A percentile compares a stretch with the other conserved stretches of the same genome.
Evolutionary conservation across 176 grass and related monocot species (phyloP).

Genomic region (Musa schizocarpa): DNA sequence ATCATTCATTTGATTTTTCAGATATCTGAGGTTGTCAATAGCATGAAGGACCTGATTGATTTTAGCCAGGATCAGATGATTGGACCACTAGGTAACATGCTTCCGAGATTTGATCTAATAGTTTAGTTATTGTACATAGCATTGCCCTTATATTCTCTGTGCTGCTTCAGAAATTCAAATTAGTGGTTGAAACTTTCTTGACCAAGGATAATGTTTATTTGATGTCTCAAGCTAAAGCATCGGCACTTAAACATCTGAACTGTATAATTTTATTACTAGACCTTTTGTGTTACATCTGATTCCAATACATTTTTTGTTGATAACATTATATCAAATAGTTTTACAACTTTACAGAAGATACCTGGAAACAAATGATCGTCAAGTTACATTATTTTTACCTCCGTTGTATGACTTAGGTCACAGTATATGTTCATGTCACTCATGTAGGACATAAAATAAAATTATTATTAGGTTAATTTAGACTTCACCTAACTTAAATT

Average conservation of each 20-base stretch:
- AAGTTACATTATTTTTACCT: background rate
- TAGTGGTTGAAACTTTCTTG: background rate
- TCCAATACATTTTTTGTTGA: background rate
- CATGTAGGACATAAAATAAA: background rate
- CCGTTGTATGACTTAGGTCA: background rate
- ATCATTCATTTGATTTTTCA: constrained; percentile 10
- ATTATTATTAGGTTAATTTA: background rate
- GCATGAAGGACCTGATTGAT: constrained; percentile 96
- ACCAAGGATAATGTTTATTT: background rate
- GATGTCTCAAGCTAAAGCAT: background rate
- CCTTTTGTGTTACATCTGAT: background rate
- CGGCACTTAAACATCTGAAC: background rate
- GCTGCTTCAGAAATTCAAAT: background rate
- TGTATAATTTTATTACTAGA: background rate
- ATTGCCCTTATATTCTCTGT: background rate
- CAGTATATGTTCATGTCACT: background rate
- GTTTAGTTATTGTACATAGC: too few relatives aligned
- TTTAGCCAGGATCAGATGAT: constrained; percentile 72
- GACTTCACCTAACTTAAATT: too few relatives aligned
- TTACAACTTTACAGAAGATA: background rate
- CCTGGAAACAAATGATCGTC: too few relatives aligned
- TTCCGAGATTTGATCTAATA: background rate
- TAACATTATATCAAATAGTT: background rate
- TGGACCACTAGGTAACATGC: constrained; percentile 60
- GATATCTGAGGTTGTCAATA: constrained; percentile 98